Conservation (phyloP, 192 early-diverging fungal genomes). For the Funneliformis geosporum region DNA sequence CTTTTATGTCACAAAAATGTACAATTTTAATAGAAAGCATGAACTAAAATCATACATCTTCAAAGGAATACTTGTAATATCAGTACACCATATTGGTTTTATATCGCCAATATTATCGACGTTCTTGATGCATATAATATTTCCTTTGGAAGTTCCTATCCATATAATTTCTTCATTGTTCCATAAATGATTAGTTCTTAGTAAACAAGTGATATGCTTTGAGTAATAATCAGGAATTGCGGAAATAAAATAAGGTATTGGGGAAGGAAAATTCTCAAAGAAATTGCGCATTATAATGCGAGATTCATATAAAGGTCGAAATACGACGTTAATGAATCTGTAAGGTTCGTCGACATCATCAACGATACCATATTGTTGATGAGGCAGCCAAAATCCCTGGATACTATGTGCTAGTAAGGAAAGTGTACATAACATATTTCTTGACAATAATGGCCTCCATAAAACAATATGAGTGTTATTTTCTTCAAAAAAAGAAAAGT, state of each 20-base stretch:
- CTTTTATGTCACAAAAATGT: neutral
- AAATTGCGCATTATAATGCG: neutral
- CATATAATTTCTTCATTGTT: neutral
- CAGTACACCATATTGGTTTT: neutral
- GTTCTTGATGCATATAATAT: conserved; percentile 8
- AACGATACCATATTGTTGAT: neutral
- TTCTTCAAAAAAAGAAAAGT: neutral
- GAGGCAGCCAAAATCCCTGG: neutral
- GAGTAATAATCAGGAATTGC: neutral
- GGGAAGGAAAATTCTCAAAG: neutral
- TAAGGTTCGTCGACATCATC: neutral
- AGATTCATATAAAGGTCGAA: conserved; percentile 7
- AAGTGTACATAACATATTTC: neutral
- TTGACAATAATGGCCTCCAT: neutral
- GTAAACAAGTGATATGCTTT: neutral
- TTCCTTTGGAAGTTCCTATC: neutral
- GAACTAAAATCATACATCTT: neutral
- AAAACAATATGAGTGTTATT: conserved; percentile 5
- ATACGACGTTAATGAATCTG: conserved; percentile 3
- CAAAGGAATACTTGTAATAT: neutral
- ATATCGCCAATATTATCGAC: neutral
- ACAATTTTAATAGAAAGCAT: neutral
- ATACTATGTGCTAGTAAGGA: neutral
- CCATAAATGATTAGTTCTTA: neutral
- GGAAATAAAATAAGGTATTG: neutral